A percentile compares a stretch with the other conserved stretches of the same genome.
phyloP scores from a whole-genome alignment of 2,329 filamentous ascomycete species.

The Fusarium circinatum region DNA sequence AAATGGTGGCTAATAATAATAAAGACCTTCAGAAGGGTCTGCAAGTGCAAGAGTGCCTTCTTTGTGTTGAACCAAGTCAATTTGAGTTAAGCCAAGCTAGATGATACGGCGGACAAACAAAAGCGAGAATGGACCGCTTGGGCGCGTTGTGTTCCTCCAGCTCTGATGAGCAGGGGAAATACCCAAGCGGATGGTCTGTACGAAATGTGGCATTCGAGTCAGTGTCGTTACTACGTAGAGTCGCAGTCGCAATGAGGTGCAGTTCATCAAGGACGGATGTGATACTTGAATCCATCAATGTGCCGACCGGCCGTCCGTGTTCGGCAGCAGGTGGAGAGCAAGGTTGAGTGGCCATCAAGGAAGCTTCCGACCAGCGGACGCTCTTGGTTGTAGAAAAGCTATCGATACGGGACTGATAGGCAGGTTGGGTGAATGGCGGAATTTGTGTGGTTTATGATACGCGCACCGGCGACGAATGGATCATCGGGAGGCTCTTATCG shows the following conservation, averaged over 20 bases:
- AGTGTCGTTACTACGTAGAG: slow-evolving; percentile 7
- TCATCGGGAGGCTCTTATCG: slow-evolving; percentile 11
- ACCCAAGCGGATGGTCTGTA: slow-evolving; percentile 6
- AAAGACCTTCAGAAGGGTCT: slow-evolving; percentile 1
- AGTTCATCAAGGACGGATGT: slow-evolving; percentile 13
- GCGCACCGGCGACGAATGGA: slow-evolving; percentile 22
- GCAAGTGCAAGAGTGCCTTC: slow-evolving; percentile 7
- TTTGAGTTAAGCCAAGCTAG: background rate
- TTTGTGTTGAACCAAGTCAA: slow-evolving; percentile 10
- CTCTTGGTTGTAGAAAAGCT: slow-evolving; percentile 13
- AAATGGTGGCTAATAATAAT: slow-evolving; percentile 4
- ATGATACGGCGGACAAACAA: slow-evolving; percentile 3
- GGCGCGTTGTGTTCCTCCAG: slow-evolving; percentile 16
- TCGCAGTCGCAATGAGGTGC: slow-evolving; percentile 1
- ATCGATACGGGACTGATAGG: slow-evolving; percentile 27
- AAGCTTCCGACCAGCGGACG: slow-evolving; percentile 20
- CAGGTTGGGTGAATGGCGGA: slow-evolving; percentile 1
- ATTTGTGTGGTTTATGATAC: slow-evolving; percentile 20
- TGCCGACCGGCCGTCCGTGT: slow-evolving; percentile 27
- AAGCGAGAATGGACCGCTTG: slow-evolving; percentile 11
- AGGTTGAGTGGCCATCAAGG: slow-evolving; percentile 17
- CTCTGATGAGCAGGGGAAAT: background rate
- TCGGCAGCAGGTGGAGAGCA: slow-evolving; percentile 27
- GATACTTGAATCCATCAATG: slow-evolving; percentile 6
- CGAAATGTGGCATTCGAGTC: slow-evolving; percentile 26